Base-by-base conservation (phyloP, 768 basidiomycete genomes). In the Termitomyces sp. region DNA sequence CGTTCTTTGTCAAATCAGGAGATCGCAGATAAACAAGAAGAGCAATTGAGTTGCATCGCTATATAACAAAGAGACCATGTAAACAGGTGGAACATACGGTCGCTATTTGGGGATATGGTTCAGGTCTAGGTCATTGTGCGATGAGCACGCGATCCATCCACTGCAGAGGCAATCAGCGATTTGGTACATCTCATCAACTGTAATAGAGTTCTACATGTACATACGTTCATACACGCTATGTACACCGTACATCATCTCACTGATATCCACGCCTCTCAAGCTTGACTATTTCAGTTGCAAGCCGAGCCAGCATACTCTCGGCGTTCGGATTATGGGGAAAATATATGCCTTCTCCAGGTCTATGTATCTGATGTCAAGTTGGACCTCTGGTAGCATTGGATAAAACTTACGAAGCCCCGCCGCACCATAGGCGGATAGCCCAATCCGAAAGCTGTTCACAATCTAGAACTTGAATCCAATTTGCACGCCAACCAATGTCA, bases 281-380 rank as follows among this genome's bases (percentile, higher is more conserved):
- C 57, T 81, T 79, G 16, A 82, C 80, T 33, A 92, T 75, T 56
- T 82, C 84, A 32, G 66, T 70, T 13, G 88, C 90, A 24, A 93
- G 75, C 51, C 79, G 77, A n/a, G 77, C 77, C 32, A 93, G 73
- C 74, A 86, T 76, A 49, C 80, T 81, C 46, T 90, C 85, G 22
- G 88, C 78, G 47, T 76, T 77, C 0, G 86, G 82, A 69, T 90
- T 90, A 45, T 82, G 81, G 18, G 85, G 84, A 65, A 87, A 92
- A 18, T 70, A 74, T 66, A 73, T 77, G 4, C 91, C 91, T 66
- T 90, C 83, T 8, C 90, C 90, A 30, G 70, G 72, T 26, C 86
- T 87, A 58, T 13, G 58, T 66, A 56, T 44, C 13, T 3, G 22
- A 56, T 42, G 35, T 60, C 36, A 51, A 12, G 30, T 52, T 35